Percentiles rank a stretch among this genome's conserved stretches.
Conservation (phyloP, 192 early-diverging fungal species). For the Coemansia pectinata region DNA sequence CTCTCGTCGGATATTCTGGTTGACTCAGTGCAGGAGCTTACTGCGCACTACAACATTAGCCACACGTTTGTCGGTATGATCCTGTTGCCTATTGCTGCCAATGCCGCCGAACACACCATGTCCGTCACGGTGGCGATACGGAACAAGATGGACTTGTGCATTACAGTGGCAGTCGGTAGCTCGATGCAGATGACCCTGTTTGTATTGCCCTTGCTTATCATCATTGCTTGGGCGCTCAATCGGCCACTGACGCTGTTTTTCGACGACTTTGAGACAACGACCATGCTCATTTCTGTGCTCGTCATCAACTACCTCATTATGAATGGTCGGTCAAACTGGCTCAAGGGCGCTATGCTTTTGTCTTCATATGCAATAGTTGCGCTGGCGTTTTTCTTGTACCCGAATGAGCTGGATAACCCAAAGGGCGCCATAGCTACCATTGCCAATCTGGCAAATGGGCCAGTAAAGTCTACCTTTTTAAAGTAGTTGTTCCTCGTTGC, state of each 20-base stretch:
- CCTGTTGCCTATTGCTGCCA: conserved; percentile 87
- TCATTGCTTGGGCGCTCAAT: conserved; percentile 79
- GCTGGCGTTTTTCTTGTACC: conserved; percentile 78
- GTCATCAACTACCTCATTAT: conserved; percentile 78
- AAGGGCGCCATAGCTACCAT: background rate
- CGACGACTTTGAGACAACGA: conserved; percentile 78
- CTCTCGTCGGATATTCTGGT: conserved; percentile 82
- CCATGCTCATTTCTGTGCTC: conserved; percentile 84
- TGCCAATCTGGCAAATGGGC: background rate
- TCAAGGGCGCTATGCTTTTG: conserved; percentile 88
- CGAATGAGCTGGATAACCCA: conserved; percentile 39
- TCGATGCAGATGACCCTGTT: conserved; percentile 88
- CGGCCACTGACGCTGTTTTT: conserved; percentile 79
- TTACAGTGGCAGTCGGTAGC: conserved; percentile 76
- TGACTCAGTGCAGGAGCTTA: conserved; percentile 58
- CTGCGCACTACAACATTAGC: conserved; percentile 64
- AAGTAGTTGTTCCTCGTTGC: background rate
- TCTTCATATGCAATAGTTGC: conserved; percentile 81
- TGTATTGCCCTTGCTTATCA: conserved; percentile 69
- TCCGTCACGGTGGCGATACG: conserved; percentile 82
- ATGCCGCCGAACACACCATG: conserved; percentile 84
- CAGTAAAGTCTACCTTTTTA: background rate
- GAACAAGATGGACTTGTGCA: conserved; percentile 84
- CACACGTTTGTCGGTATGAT: conserved; percentile 92
- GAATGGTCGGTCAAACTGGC: conserved; percentile 90